Evolutionary conservation across 495 filamentous ascomycete genomes (phyloP), one percentile per base, ranked within the genome.

Genomic region (Penicillium verhagenii): DNA sequence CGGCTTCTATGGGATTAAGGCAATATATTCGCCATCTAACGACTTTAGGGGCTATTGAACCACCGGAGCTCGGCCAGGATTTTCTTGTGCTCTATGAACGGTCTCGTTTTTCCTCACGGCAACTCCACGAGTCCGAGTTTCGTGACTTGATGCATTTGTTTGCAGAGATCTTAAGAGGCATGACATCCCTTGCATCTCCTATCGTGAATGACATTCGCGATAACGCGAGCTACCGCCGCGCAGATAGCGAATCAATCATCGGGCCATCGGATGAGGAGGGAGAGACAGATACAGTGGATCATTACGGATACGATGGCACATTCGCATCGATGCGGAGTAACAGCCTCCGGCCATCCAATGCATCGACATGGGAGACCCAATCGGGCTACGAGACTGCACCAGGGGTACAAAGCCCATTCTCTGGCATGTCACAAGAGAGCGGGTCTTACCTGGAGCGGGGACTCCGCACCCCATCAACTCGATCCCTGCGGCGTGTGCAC

Each of bases 141-240:
- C 78, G 88, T n/a, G 68, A 70, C 4, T 71, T 98, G 50, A 96
- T 97, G 92, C 81, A 83, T 48, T 72, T 89, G n/a, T 96, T 97
- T 70, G 84, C 92, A 1, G 86, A 91, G 29, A 73, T 98, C 4
- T 65, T 98, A 21, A 80, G 83, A 23, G 82, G 80, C 7, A 96
- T 97, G 88, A 80, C 74, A 21, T 78, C 81, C 1, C 68, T 92
- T 18, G 75, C 83, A 35, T 67, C 78, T 1, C 71, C 72, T 0
- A 61, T 79, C 5, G 52, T 84, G 23, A 73, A 79, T 3, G 74
- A 74, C 6, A 64, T 74, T 11, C 64, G 64, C 18, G 68, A 65
- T 33, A 68, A 56, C 9, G 65, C 54, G 9, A 70, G 70, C 46
- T 69, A 63, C n/a, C 26, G 40, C 35, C 54, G 55, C 13, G 58